These are phyloP conservation scores for Starmerella floris DNA, from an alignment of 805 yeast genomes.

Conservation along the genomic window DNA sequence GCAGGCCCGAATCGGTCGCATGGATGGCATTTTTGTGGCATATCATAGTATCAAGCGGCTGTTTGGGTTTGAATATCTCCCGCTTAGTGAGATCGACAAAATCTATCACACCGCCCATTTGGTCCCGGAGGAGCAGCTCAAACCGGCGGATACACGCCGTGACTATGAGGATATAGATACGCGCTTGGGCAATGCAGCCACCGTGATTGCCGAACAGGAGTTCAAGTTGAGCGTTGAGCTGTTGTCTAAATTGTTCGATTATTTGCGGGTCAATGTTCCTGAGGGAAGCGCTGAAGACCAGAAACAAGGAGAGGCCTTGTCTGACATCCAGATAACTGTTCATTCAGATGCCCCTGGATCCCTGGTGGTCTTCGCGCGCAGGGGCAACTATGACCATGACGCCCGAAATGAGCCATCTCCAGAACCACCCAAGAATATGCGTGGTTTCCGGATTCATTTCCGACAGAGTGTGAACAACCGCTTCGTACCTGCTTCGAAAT, in stretches of 20 bases:
- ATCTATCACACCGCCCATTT: constrained; percentile 39
- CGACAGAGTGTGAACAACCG: constrained; percentile 18
- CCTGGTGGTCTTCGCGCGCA: constrained; percentile 20
- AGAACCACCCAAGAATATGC: constrained; percentile 10
- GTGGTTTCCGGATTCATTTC: constrained; percentile 18
- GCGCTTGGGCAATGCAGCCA: constrained; percentile 27
- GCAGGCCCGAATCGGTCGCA: constrained; percentile 88
- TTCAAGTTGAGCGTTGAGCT: constrained; percentile 47
- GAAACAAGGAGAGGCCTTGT: neutral
- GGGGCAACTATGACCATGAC: constrained; percentile 1
- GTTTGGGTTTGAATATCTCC: constrained; percentile 84
- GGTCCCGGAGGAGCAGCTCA: constrained; percentile 5
- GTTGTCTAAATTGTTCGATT: constrained; percentile 36
- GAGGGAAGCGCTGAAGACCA: neutral
- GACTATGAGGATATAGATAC: constrained; percentile 20
- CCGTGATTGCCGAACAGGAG: constrained; percentile 51
- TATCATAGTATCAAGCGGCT: constrained; percentile 70
- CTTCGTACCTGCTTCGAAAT: constrained; percentile 20
- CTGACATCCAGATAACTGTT: constrained; percentile 20
- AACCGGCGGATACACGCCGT: neutral
- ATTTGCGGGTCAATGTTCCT: constrained; percentile 24
- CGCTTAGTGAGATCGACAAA: constrained; percentile 57
- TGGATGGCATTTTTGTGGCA: constrained; percentile 93
- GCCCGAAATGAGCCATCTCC: neutral
- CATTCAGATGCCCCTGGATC: constrained; percentile 19